A percentile compares a stretch with the other conserved stretches of the same genome.
phyloP scores from a whole-genome alignment of 2,329 filamentous ascomycete genomes.

The Cladosporium sp. region DNA sequence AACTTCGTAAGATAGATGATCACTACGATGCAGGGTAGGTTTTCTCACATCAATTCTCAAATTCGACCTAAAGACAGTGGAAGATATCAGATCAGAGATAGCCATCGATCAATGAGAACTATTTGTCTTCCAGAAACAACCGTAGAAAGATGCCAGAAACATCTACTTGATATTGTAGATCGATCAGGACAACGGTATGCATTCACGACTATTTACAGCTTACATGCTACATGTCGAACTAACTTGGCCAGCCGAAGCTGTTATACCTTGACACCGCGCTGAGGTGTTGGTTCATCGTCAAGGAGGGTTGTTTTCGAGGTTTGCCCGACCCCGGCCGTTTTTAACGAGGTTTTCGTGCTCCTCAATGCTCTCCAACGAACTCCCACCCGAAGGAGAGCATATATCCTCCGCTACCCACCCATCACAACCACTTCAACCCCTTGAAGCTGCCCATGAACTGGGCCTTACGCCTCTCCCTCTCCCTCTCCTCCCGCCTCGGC shows the following conservation, averaged over 20 bases:
- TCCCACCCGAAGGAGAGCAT: neutral
- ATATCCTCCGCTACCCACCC: no score
- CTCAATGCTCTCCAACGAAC: neutral
- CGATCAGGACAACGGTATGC: neutral
- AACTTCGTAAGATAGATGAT: neutral
- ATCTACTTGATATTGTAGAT: neutral
- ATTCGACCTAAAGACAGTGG: no score
- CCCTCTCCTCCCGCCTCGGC: neutral
- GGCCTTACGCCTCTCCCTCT: neutral
- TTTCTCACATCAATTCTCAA: no score
- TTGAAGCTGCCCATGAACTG: neutral
- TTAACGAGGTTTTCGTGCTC: slow-evolving; percentile 5
- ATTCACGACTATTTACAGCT: neutral
- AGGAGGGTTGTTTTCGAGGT: slow-evolving; percentile 8
- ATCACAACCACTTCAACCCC: neutral
- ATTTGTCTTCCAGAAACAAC: neutral
- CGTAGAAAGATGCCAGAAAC: neutral
- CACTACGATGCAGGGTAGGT: no score
- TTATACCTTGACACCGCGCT: slow-evolving; percentile 19
- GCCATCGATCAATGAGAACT: no score
- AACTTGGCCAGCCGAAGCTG: slow-evolving; percentile 11
- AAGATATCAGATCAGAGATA: neutral
- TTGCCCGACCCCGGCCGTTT: slow-evolving; percentile 1
- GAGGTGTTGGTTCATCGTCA: slow-evolving; percentile 20
- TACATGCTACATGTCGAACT: neutral